These are phyloP conservation scores for Myxozyma melibiosi DNA, from an alignment of 805 yeast species.

Conservation along the genomic window DNA sequence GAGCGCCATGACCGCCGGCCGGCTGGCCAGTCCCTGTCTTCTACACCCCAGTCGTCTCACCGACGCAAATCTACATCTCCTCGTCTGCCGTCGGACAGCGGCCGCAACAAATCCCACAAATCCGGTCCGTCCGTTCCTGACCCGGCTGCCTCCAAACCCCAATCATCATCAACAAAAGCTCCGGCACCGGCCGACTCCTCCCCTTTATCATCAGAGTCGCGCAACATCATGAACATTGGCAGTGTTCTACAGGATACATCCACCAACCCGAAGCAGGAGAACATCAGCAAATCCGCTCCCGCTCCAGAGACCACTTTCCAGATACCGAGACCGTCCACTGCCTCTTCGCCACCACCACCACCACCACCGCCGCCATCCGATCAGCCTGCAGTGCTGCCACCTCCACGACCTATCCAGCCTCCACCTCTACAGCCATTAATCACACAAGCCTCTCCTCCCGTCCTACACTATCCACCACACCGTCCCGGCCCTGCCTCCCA, in stretches of 20 bases:
- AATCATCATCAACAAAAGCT: neutral
- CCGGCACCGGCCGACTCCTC: neutral
- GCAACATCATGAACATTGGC: constrained; percentile 5
- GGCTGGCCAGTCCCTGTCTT: neutral
- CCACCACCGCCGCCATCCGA: neutral
- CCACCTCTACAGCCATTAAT: too few species aligned
- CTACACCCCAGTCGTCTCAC: too few species aligned
- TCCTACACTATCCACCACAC: too few species aligned
- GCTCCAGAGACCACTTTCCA: too few species aligned
- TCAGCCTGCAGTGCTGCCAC: neutral
- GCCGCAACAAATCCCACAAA: neutral
- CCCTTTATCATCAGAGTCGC: neutral
- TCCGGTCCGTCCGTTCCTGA: too few species aligned
- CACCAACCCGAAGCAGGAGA: neutral
- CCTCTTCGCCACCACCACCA: neutral
- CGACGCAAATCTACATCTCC: neutral
- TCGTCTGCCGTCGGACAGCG: neutral
- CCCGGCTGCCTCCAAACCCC: neutral
- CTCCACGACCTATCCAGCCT: neutral
- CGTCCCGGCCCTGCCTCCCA: too few species aligned
- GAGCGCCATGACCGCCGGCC: constrained; percentile 4
- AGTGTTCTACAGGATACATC: neutral
- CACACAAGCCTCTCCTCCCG: too few species aligned
- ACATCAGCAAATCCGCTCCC: too few species aligned
- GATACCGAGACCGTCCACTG: neutral